A percentile compares a stretch with the other conserved stretches of the same genome.
Evolutionary conservation across 2,329 filamentous ascomycete genomes (phyloP).

Genomic region (Didymella keratinophila): DNA sequence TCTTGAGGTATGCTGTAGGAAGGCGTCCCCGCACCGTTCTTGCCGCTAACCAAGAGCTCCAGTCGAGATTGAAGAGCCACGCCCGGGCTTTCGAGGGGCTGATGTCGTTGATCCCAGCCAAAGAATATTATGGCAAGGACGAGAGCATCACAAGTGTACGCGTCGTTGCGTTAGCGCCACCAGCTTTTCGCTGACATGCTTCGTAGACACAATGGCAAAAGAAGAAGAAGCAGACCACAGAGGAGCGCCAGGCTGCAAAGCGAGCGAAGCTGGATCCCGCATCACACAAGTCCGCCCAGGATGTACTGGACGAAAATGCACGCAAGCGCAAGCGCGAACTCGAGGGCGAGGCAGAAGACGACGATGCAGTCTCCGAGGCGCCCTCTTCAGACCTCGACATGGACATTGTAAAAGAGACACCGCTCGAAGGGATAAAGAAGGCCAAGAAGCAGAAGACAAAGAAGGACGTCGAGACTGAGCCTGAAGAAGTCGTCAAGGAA

Average conservation of each 20-base stretch:
- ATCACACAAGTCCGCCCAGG: constrained; percentile 88
- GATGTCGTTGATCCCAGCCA: constrained; percentile 86
- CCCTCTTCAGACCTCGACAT: constrained; percentile 47
- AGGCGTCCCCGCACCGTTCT: constrained; percentile 31
- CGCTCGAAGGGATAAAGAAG: constrained; percentile 50
- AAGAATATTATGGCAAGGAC: constrained; percentile 89
- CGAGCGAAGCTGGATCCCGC: constrained; percentile 91
- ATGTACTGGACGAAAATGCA: constrained; percentile 87
- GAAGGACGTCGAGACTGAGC: constrained; percentile 30
- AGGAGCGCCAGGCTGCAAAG: constrained; percentile 69
- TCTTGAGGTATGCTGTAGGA: constrained; percentile 49
- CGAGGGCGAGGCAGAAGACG: constrained; percentile 59
- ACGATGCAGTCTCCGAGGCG: constrained; percentile 28
- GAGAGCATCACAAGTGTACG: constrained; percentile 70
- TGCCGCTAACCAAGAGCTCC: constrained; percentile 40
- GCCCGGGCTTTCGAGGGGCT: constrained; percentile 85
- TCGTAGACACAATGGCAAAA: constrained; percentile 91
- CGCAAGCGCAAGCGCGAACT: constrained; percentile 76
- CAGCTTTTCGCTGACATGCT: constrained; percentile 22
- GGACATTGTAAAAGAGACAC: constrained; percentile 49
- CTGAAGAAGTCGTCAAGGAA: constrained; percentile 44
- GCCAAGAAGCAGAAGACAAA: constrained; percentile 58
- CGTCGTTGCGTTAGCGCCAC: constrained; percentile 37
- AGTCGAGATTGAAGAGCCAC: constrained; percentile 64
- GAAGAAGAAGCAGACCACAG: constrained; percentile 94